A percentile compares a stretch with the other conserved stretches of the same genome.
These are phyloP conservation scores for Somion occarium DNA, from an alignment of 1,284 basidiomycete genomes.

Conservation along the genomic window DNA sequence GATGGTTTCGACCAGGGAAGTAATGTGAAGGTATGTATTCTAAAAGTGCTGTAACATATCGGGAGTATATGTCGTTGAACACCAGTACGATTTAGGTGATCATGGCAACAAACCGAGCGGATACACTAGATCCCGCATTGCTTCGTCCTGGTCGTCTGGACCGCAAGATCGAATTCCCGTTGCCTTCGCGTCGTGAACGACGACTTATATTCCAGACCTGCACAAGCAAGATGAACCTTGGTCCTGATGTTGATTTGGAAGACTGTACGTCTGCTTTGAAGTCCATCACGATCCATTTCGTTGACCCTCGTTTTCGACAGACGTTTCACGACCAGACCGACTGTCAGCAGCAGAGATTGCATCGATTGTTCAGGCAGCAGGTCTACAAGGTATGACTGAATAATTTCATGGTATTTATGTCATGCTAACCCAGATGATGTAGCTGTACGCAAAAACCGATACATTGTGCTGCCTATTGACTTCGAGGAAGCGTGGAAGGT, in stretches of 20 bases:
- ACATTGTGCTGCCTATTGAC: slow-evolving; percentile 94
- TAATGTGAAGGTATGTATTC: slow-evolving; percentile 84
- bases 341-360: slow-evolving; percentile 95
- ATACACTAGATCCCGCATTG: slow-evolving; percentile 94
- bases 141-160: slow-evolving; percentile 97
- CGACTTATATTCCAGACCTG: slow-evolving; percentile 98
- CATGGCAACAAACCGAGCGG: slow-evolving; percentile 97
- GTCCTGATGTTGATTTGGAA: slow-evolving; percentile 97
- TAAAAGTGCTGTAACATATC: background rate
- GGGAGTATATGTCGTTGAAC: background rate
- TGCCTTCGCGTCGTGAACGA: slow-evolving; percentile 92
- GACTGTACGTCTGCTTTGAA: slow-evolving; percentile 66
- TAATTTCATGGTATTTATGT: no score
- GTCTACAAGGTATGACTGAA: slow-evolving; percentile 82
- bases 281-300: background rate
- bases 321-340: slow-evolving; percentile 95
- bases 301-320: slow-evolving; percentile 35
- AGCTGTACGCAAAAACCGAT: slow-evolving; percentile 98
- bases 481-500: slow-evolving; percentile 99
- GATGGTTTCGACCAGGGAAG: slow-evolving; percentile 99
- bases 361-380: slow-evolving; percentile 95
- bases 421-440: no score
- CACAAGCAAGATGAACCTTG: slow-evolving; percentile 96
- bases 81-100: slow-evolving; percentile 68
- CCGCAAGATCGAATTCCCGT: slow-evolving; percentile 98